Conservation (phyloP, 345 rosid species). For the Bretschneidera sinensis region DNA sequence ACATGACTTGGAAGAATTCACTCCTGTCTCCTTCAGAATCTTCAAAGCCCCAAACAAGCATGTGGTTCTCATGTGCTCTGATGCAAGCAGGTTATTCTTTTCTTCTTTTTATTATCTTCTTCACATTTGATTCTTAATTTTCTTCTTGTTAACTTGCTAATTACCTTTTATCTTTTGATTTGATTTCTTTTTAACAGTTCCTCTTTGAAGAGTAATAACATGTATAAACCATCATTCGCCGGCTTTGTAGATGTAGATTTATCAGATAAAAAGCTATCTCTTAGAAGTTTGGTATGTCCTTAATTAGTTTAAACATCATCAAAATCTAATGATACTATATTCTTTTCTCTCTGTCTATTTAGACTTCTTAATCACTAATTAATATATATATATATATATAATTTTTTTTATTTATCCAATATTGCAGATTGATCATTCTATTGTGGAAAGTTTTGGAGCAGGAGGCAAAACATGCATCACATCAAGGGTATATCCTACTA, state of each 20-base stretch:
- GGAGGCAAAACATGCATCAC: constrained; percentile 66
- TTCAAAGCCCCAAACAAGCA: constrained; percentile 42
- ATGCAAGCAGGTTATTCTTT: constrained; percentile 52
- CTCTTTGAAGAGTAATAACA: constrained; percentile 25
- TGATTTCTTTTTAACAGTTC: constrained; percentile 36
- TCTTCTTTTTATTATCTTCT: neutral
- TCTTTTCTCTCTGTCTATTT: too few species aligned
- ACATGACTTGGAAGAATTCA: constrained; percentile 51
- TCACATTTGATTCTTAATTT: too few species aligned
- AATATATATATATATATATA: too few species aligned
- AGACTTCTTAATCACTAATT: too few species aligned
- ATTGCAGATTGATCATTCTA: constrained; percentile 66
- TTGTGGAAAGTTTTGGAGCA: constrained; percentile 71
- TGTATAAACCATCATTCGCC: constrained; percentile 69
- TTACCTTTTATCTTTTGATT: neutral
- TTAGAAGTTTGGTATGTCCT: constrained; percentile 69
- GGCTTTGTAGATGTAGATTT: constrained; percentile 71
- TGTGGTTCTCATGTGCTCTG: constrained; percentile 71
- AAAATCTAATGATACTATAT: too few species aligned
- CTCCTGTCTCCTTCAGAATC: constrained; percentile 78
- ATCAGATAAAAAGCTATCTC: constrained; percentile 47
- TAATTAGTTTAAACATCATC: too few species aligned
- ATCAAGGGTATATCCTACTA: constrained; percentile 72
- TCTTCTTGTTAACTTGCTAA: too few species aligned
- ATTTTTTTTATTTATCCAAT: too few species aligned